Evolutionary conservation across 345 rosid species (phyloP), one percentile per base, ranked within the genome.

Genomic region (Anastatica hierochuntica): DNA sequence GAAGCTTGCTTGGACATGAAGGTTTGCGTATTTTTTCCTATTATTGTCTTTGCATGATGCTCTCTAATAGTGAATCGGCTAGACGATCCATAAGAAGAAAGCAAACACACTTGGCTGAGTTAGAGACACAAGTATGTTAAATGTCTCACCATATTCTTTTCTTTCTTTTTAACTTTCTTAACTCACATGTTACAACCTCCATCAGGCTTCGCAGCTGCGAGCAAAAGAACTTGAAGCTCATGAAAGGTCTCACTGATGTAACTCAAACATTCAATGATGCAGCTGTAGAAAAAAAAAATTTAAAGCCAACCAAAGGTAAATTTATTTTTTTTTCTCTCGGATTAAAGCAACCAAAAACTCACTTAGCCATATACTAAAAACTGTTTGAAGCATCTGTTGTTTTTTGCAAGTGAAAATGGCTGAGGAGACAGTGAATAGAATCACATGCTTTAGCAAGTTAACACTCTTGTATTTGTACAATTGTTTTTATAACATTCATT

Each of bases 11-110:
- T 29, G 8, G 33, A 29, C n/a, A n/a, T n/a, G n/a, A n/a, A 29
- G 8, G 7, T 29, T 29, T n/a, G n/a, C n/a, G 7, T 6, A 9
- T 29, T 29, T 29, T 7, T 29, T 29, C 7, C 7, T 29, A 29
- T 9, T 45, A 44, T 57, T 57, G 47, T 14, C 10, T 51, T 67
- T 43, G 20, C 79, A 92, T 97, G 76, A 92, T 88, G 98, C 86
- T 81, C 56, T 88, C 98, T 21, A 92, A 92, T 64, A 75, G 97
- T 43, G 98, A 88, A 74, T 88, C 98, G 18, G 98, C 98, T 26
- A 81, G 97, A 74, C 83, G 97, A 14, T 92, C 98, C 11, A 74
- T 97, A 64, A 79, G 84, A 75, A 83, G 98, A 72, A 92, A 88
- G 74, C 95, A 88, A 13, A 94, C 89, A 14, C 95, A 88, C 67